Percentiles rank a stretch among this genome's conserved stretches.
Evolutionary conservation across 106 monocot genomes (phyloP).

Genomic region (Posidonia australis): DNA sequence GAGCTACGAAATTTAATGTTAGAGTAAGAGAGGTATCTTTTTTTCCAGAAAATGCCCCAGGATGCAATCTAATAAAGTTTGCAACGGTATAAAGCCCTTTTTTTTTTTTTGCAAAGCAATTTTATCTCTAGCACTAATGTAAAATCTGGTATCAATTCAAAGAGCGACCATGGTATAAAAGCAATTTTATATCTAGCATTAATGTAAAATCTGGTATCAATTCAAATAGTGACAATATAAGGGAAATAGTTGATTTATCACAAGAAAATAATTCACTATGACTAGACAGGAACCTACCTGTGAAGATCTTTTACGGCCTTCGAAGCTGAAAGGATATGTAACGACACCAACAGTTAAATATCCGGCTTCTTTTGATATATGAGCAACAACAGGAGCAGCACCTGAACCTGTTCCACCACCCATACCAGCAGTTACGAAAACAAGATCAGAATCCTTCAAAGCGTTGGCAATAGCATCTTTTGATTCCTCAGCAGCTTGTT

Average conservation of each 20-base stretch:
- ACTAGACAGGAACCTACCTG: slow-evolving; percentile 39
- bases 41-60: too few relatives aligned
- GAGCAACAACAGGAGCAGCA: slow-evolving; percentile 98
- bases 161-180: too few relatives aligned
- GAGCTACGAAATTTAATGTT: too few relatives aligned
- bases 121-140: too few relatives aligned
- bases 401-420: slow-evolving; percentile 97
- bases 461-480: slow-evolving; percentile 70
- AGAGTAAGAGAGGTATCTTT: too few relatives aligned
- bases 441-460: slow-evolving; percentile 86
- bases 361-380: slow-evolving; percentile 95
- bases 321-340: slow-evolving; percentile 98
- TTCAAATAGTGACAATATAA: neutral
- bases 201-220: too few relatives aligned
- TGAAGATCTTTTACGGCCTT: slow-evolving; percentile 92
- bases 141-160: too few relatives aligned
- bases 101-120: too few relatives aligned
- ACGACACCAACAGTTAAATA: slow-evolving; percentile 98
- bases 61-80: too few relatives aligned
- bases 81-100: too few relatives aligned
- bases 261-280: neutral
- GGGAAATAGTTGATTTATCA: neutral
- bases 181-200: too few relatives aligned
- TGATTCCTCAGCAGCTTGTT: slow-evolving; percentile 98
- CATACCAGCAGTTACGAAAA: slow-evolving; percentile 97